Conservation (phyloP, 345 rosid species). For the Populus nigra region DNA sequence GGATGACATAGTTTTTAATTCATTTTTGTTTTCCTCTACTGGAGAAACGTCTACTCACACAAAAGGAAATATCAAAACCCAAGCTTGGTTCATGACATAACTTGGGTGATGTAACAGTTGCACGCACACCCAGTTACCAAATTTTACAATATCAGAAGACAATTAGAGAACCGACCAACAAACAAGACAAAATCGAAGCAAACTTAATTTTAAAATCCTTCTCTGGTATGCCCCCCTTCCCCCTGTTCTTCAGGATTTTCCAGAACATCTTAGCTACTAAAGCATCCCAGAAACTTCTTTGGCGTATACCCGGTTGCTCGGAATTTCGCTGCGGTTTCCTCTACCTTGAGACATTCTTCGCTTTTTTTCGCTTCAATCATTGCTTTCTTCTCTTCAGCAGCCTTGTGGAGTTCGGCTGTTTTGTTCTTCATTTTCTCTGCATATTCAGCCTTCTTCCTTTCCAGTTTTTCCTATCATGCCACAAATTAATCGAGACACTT, state of each 20-base stretch:
- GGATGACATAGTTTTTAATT: not conserved
- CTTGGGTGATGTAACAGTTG: not conserved
- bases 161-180: not conserved
- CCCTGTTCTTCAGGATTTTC: not conserved
- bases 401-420: constrained; percentile 52
- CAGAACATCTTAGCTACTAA: constrained; percentile 20
- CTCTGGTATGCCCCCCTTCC: not conserved
- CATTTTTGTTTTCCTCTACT: not conserved
- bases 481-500: not conserved
- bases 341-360: constrained; percentile 42
- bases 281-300: constrained; percentile 45
- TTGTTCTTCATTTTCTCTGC: constrained; percentile 56
- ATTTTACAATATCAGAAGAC: not conserved
- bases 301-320: constrained; percentile 45
- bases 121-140: not conserved
- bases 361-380: constrained; percentile 45
- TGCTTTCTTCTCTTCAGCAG: constrained; percentile 67
- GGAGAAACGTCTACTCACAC: not conserved
- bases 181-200: not conserved
- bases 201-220: not conserved
- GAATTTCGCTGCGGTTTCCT: constrained; percentile 48
- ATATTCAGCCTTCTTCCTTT: constrained; percentile 55
- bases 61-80: not conserved
- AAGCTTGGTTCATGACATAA: not conserved
- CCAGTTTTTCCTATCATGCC: constrained; percentile 47